These are phyloP conservation scores for Neurospora sp. DNA, from an alignment of 2,329 filamentous ascomycete species.

Conservation along the genomic window DNA sequence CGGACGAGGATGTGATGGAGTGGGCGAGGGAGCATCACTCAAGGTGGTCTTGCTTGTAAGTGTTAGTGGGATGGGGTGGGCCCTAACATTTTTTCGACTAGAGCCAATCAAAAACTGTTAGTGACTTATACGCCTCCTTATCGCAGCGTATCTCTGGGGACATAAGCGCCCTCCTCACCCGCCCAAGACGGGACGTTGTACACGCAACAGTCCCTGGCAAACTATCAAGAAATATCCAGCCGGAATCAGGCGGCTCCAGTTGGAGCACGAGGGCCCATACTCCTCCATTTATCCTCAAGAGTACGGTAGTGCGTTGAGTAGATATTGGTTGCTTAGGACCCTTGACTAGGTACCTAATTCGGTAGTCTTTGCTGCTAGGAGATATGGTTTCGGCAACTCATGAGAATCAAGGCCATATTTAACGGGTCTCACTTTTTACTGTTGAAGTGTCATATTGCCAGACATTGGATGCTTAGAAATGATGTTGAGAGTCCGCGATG, in stretches of 20 bases:
- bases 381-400: neutral
- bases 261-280: neutral
- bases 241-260: too few species aligned
- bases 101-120: neutral
- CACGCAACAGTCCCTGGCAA: too few species aligned
- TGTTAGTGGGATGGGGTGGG: neutral
- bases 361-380: neutral
- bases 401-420: neutral
- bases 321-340: neutral
- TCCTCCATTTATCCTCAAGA: neutral
- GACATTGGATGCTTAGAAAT: neutral
- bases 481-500: neutral
- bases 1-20: too few species aligned
- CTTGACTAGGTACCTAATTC: neutral
- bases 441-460: neutral
- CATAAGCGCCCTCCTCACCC: neutral
- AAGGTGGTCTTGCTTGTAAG: neutral
- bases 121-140: neutral
- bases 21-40: too few species aligned
- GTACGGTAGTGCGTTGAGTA: neutral
- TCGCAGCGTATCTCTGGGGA: neutral
- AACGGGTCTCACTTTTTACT: neutral
- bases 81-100: neutral
- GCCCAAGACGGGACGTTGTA: too few species aligned
- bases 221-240: too few species aligned